These are phyloP conservation scores for Lactifluus rugatus DNA, from an alignment of 768 basidiomycete species.

Conservation along the genomic window DNA sequence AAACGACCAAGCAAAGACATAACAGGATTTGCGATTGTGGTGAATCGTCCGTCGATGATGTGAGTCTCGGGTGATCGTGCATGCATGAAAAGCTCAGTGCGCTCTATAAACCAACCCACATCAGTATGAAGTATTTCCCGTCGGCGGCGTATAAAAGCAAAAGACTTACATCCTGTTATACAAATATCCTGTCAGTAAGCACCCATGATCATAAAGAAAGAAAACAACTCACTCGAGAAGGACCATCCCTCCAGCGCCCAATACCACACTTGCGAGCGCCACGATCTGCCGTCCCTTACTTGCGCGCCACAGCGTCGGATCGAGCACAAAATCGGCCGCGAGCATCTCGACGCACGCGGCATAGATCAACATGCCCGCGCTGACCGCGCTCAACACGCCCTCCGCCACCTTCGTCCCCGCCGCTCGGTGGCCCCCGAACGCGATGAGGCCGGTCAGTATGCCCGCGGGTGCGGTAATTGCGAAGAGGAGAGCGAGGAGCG, in stretches of 20 bases:
- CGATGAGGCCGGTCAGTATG: conserved; percentile 47
- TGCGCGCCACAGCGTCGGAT: conserved; percentile 41
- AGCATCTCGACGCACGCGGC: conserved; percentile 82
- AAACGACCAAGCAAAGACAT: too few relatives aligned
- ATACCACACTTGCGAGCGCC: conserved; percentile 50
- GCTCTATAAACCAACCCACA: too few relatives aligned
- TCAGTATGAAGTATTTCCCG: too few relatives aligned
- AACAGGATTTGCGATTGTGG: too few relatives aligned
- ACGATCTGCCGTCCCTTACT: conserved; percentile 35
- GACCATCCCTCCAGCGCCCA: conserved; percentile 59
- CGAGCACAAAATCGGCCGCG: conserved; percentile 76
- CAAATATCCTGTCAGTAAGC: not conserved
- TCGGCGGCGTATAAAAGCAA: not conserved
- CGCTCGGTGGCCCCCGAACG: conserved; percentile 30
- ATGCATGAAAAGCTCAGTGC: too few relatives aligned
- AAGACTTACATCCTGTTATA: not conserved
- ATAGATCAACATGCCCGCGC: conserved; percentile 77
- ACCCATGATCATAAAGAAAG: not conserved
- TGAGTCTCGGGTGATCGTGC: too few relatives aligned
- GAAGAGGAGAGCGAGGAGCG: conserved; percentile 50
- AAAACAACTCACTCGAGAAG: conserved; percentile 34
- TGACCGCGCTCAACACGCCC: conserved; percentile 73
- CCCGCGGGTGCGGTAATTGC: conserved; percentile 67
- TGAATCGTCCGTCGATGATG: too few relatives aligned
- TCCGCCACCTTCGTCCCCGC: conserved; percentile 34